phyloP scores from a whole-genome alignment of 495 filamentous ascomycete species.

The Pyronema domesticum region DNA sequence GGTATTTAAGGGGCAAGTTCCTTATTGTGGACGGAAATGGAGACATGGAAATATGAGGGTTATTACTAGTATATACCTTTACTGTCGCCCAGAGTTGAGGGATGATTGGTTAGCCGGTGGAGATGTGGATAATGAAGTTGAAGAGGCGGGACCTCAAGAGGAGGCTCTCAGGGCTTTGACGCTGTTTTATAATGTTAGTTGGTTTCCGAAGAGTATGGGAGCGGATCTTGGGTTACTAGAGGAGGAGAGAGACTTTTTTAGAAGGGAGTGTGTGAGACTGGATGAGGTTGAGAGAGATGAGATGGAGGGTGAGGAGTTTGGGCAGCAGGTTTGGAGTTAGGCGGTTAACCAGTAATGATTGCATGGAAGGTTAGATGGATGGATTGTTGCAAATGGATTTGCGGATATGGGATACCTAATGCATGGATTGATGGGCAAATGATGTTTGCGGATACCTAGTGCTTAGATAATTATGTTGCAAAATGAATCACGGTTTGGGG shows the following conservation, averaged over 20 bases:
- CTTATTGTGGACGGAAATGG: slow-evolving; percentile 96
- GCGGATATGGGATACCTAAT: no score
- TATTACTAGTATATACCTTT: slow-evolving; percentile 88
- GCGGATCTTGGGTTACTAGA: slow-evolving; percentile 28
- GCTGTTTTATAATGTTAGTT: slow-evolving; percentile 76
- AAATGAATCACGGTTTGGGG: no score
- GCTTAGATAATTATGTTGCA: no score
- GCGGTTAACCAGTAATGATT: neutral
- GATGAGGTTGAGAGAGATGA: slow-evolving; percentile 29
- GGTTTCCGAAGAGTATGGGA: slow-evolving; percentile 68
- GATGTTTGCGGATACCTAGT: no score
- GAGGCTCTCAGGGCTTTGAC: slow-evolving; percentile 72
- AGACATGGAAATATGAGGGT: slow-evolving; percentile 95
- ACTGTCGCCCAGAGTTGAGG: slow-evolving; percentile 76
- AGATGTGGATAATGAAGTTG: slow-evolving; percentile 80
- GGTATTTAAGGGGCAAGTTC: slow-evolving; percentile 93
- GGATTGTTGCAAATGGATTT: no score
- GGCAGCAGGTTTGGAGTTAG: slow-evolving; percentile 3
- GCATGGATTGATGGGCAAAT: no score
- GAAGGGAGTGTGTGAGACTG: slow-evolving; percentile 73
- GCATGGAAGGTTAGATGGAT: no score
- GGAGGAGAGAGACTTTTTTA: slow-evolving; percentile 43
- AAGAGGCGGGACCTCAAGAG: slow-evolving; percentile 77
- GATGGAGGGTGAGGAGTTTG: slow-evolving; percentile 23
- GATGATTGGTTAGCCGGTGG: slow-evolving; percentile 90